These are phyloP conservation scores for Perkinsus marinus DNA, from an alignment of 169 alveolate genomes.

Conservation along the genomic window DNA sequence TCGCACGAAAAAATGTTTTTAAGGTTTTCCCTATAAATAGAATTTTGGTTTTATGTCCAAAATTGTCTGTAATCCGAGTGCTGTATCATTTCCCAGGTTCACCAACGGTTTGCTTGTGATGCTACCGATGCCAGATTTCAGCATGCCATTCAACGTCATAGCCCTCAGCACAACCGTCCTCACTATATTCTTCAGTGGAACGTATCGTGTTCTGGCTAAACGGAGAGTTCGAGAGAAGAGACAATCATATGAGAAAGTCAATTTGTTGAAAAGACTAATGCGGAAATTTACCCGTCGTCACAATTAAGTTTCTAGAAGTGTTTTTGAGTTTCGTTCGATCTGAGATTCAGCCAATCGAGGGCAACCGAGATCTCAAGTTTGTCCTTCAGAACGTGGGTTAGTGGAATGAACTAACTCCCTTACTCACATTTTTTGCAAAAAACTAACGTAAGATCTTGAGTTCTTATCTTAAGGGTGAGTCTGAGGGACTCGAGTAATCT, in stretches of 20 bases:
- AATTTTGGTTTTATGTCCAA: background rate
- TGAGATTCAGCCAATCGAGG: no score
- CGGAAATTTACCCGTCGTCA: background rate
- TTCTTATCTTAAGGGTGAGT: no score
- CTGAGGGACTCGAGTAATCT: no score
- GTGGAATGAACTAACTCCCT: no score
- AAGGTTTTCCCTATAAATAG: no score
- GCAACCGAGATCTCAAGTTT: no score
- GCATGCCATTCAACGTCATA: constrained; percentile 18
- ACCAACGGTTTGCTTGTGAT: constrained; percentile 11
- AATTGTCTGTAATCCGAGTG: background rate
- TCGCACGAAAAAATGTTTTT: no score
- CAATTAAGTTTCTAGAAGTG: no score
- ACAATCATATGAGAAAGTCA: background rate
- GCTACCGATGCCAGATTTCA: constrained; percentile 16
- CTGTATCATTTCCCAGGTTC: background rate
- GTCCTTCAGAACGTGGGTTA: no score
- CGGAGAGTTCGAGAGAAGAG: background rate
- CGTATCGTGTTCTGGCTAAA: background rate
- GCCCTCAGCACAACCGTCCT: constrained; percentile 13
- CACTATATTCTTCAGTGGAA: constrained; percentile 7
- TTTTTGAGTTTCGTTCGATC: no score
- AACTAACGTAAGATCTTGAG: no score
- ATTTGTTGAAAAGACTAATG: background rate
- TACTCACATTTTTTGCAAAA: no score